Conservation (phyloP, 371 early-diverging fungal genomes). For the Coemansia sp. region DNA sequence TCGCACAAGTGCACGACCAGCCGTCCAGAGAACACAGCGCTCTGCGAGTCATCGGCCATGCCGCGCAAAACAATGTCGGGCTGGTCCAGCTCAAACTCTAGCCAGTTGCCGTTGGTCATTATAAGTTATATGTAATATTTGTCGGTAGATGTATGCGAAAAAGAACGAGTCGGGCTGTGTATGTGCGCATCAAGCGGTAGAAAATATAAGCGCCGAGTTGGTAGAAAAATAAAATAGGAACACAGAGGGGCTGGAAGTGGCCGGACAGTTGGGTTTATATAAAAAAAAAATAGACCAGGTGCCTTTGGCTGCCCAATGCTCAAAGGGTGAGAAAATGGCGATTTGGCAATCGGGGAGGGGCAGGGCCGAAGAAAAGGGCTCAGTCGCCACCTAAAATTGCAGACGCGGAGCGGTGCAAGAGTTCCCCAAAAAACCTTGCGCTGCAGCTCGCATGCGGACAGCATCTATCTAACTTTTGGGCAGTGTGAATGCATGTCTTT, state of each 20-base stretch:
- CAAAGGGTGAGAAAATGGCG: slow-evolving; percentile 6
- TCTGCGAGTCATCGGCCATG: slow-evolving; percentile 43
- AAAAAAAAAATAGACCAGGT: not conserved
- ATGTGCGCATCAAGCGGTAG: not conserved
- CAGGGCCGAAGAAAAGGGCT: not conserved
- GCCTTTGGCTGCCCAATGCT: not conserved
- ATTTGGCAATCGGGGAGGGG: slow-evolving; percentile 1
- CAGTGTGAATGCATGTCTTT: slow-evolving; percentile 1
- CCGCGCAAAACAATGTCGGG: slow-evolving; percentile 47
- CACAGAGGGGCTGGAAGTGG: not conserved
- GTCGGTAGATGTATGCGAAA: not conserved
- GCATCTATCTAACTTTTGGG: not conserved
- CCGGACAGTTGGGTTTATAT: slow-evolving; percentile 1
- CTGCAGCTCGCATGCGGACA: not conserved
- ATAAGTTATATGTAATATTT: not conserved
- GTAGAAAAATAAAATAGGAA: not conserved
- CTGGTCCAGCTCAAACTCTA: slow-evolving; percentile 50
- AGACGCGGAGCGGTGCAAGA: not conserved
- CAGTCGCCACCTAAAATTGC: not conserved
- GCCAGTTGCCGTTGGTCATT: slow-evolving; percentile 36
- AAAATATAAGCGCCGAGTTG: not conserved
- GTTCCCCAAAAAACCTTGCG: not conserved
- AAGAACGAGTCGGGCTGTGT: not conserved
- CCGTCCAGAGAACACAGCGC: slow-evolving; percentile 38
- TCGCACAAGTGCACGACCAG: slow-evolving; percentile 32